Conservation (phyloP, 768 basidiomycete species). For the Suillus cothurnatus region DNA sequence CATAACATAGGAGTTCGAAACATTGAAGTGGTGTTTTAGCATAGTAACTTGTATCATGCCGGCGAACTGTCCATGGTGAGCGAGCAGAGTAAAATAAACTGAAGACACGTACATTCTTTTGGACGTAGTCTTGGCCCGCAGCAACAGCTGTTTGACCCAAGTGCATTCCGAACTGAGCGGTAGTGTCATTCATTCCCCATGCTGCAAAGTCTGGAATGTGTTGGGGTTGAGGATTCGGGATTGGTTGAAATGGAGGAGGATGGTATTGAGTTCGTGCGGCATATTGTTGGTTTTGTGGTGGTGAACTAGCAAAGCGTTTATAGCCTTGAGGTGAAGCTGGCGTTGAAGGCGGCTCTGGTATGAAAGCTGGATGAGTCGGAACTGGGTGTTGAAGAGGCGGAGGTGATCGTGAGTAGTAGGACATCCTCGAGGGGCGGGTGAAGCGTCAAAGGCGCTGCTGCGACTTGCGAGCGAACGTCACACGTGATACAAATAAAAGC, state of each 20-base stretch:
- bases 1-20: slow-evolving; percentile 94
- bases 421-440: too few relatives aligned
- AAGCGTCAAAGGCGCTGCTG: too few relatives aligned
- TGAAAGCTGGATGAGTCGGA: too few relatives aligned
- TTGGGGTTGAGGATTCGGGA: slow-evolving; percentile 40
- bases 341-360: too few relatives aligned
- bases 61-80: slow-evolving; percentile 58
- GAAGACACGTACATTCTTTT: slow-evolving; percentile 74
- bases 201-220: slow-evolving; percentile 53
- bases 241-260: slow-evolving; percentile 49
- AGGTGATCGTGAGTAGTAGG: too few relatives aligned
- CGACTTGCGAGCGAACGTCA: too few relatives aligned
- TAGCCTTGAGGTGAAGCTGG: too few relatives aligned
- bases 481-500: too few relatives aligned
- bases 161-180: slow-evolving; percentile 95
- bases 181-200: slow-evolving; percentile 90
- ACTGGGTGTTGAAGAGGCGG: too few relatives aligned
- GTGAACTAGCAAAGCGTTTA: too few relatives aligned
- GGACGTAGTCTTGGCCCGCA: slow-evolving; percentile 94
- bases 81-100: background rate
- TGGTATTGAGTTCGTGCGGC: slow-evolving; percentile 42
- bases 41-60: slow-evolving; percentile 73
- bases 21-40: slow-evolving; percentile 92
- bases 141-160: slow-evolving; percentile 89
- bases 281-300: slow-evolving; percentile 32